Evolutionary conservation across 2,329 filamentous ascomycete species (phyloP).

Genomic region (Neurospora crassa): DNA sequence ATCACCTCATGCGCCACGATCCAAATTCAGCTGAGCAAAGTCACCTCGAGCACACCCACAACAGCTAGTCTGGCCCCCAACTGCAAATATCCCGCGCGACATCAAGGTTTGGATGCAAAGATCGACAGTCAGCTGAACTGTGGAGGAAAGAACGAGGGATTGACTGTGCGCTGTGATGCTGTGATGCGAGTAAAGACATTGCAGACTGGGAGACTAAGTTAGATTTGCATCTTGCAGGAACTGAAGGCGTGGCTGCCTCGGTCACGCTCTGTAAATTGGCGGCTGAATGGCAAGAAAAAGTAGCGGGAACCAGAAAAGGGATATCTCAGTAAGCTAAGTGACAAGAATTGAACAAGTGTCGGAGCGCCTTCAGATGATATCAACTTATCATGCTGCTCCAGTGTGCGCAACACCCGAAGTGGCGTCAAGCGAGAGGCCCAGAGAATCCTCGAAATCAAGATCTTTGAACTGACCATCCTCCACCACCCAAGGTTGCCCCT

Average conservation of each 20-base stretch:
- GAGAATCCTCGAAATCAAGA: conserved; percentile 41
- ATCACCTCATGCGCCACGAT: too few relatives aligned
- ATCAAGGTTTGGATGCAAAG: too few relatives aligned
- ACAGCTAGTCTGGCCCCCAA: too few relatives aligned
- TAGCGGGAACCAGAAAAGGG: not conserved
- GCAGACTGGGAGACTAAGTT: too few relatives aligned
- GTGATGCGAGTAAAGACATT: too few relatives aligned
- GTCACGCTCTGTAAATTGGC: not conserved
- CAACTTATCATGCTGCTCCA: not conserved
- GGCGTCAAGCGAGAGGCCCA: not conserved
- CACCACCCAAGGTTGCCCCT: conserved; percentile 63
- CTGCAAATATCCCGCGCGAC: too few relatives aligned
- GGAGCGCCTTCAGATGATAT: not conserved
- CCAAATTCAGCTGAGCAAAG: too few relatives aligned
- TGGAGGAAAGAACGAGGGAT: not conserved
- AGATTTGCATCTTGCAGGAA: too few relatives aligned
- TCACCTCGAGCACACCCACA: too few relatives aligned
- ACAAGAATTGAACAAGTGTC: not conserved
- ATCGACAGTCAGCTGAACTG: not conserved
- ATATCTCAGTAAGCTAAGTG: not conserved
- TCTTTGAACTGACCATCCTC: conserved; percentile 73
- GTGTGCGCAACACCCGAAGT: not conserved
- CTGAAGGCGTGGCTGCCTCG: too few relatives aligned
- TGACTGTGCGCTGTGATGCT: too few relatives aligned
- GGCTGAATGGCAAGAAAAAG: not conserved